Percentiles rank a stretch among this genome's conserved stretches.
Evolutionary conservation across 768 basidiomycete genomes (phyloP).

Genomic region (Heimioporus sp.): DNA sequence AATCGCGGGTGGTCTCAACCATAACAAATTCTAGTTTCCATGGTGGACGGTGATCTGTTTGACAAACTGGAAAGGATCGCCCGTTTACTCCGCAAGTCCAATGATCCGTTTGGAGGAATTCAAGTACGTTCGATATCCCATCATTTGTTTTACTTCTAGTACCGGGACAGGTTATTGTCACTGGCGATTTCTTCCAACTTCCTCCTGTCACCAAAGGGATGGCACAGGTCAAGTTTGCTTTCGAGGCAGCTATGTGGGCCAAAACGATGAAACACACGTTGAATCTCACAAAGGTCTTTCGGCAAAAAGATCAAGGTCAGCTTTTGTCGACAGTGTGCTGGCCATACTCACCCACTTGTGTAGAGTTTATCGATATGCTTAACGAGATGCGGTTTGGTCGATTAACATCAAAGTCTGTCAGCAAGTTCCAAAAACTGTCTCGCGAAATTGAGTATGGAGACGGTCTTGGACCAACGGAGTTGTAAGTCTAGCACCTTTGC

Average conservation of each 20-base stretch:
- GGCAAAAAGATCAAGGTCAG: slow-evolving; percentile 88
- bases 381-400: slow-evolving; percentile 97
- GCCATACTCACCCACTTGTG: slow-evolving; percentile 1
- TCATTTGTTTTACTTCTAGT: background rate
- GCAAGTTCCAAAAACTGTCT: slow-evolving; percentile 66
- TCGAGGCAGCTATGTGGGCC: slow-evolving; percentile 82
- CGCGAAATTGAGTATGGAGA: slow-evolving; percentile 75
- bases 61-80: slow-evolving; percentile 85
- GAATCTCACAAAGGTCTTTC: slow-evolving; percentile 93
- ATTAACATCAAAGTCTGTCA: slow-evolving; percentile 61
- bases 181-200: slow-evolving; percentile 98
- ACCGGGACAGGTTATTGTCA: slow-evolving; percentile 69
- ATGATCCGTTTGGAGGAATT: slow-evolving; percentile 87
- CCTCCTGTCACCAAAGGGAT: slow-evolving; percentile 79
- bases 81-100: slow-evolving; percentile 55
- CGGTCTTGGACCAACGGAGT: slow-evolving; percentile 84
- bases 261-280: slow-evolving; percentile 76
- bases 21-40: slow-evolving; percentile 66
- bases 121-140: slow-evolving; percentile 49
- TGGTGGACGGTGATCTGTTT: slow-evolving; percentile 92
- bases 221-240: slow-evolving; percentile 77
- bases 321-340: slow-evolving; percentile 1
- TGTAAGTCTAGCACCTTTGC: slow-evolving; percentile 49
- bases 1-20: background rate
- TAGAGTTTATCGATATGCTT: slow-evolving; percentile 93